A percentile compares a stretch with the other conserved stretches of the same genome.
Conservation (phyloP, 1,284 basidiomycete species). For the Pascua guehoae region DNA sequence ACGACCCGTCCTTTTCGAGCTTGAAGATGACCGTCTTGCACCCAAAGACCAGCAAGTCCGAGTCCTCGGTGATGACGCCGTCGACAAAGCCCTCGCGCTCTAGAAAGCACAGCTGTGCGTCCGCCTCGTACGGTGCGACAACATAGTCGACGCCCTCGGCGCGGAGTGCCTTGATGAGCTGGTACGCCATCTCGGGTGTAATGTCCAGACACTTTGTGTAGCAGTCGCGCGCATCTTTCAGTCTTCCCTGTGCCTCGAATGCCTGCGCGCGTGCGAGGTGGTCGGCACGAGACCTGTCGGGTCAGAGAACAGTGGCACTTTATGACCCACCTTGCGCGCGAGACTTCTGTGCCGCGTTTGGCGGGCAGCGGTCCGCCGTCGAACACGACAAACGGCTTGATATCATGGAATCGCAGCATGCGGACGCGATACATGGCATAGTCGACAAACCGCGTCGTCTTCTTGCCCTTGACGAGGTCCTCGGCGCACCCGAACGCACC, state of each 20-base stretch:
- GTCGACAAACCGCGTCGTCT: slow-evolving; percentile 86
- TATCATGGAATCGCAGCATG: slow-evolving; percentile 75
- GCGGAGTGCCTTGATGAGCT: slow-evolving; percentile 89
- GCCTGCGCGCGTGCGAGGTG: slow-evolving; percentile 62
- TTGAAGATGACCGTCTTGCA: slow-evolving; percentile 76
- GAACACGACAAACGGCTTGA: slow-evolving; percentile 90
- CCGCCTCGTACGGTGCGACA: slow-evolving; percentile 98
- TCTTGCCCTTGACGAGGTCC: slow-evolving; percentile 79
- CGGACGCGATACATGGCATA: slow-evolving; percentile 92
- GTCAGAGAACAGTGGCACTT: neutral
- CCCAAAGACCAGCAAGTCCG: slow-evolving; percentile 95
- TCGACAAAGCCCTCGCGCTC: slow-evolving; percentile 80
- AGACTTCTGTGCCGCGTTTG: slow-evolving; percentile 83
- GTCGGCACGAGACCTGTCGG: slow-evolving; percentile 49
- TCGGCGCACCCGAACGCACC: slow-evolving; percentile 88
- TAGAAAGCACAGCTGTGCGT: slow-evolving; percentile 92
- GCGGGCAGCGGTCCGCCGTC: slow-evolving; percentile 94
- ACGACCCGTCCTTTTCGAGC: slow-evolving; percentile 72
- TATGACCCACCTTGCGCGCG: slow-evolving; percentile 58
- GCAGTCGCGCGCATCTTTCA: slow-evolving; percentile 74
- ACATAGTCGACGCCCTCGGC: slow-evolving; percentile 77
- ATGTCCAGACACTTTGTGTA: slow-evolving; percentile 93
- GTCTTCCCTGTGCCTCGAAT: slow-evolving; percentile 71
- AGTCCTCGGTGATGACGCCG: slow-evolving; percentile 96
- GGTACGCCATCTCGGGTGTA: slow-evolving; percentile 94